phyloP scores from a whole-genome alignment of 2,329 filamentous ascomycete genomes.

The Cadophora sp. region DNA sequence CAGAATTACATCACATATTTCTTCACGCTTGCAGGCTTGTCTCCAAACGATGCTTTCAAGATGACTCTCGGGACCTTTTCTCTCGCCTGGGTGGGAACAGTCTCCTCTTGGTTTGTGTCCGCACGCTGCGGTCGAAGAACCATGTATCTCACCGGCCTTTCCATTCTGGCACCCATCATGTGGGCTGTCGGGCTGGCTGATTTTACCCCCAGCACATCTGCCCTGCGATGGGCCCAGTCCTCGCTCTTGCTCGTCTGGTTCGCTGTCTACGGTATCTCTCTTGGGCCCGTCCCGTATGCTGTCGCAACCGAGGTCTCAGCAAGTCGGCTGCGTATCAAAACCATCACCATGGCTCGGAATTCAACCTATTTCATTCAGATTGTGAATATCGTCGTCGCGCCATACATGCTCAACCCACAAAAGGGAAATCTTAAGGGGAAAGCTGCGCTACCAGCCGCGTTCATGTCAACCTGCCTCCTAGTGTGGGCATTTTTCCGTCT shows the following conservation, averaged over 20 bases:
- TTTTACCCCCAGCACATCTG: slow-evolving; percentile 34
- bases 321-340: slow-evolving; percentile 39
- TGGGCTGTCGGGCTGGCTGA: no score
- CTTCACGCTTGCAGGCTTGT: slow-evolving; percentile 62
- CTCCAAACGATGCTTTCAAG: slow-evolving; percentile 55
- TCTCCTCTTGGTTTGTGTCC: slow-evolving; percentile 35
- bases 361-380: slow-evolving; percentile 47
- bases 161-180: no score
- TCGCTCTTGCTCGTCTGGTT: slow-evolving; percentile 50
- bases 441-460: no score
- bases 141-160: no score
- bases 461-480: no score
- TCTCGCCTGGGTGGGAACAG: slow-evolving; percentile 58
- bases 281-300: slow-evolving; percentile 52
- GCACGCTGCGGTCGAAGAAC: no score
- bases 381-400: slow-evolving; percentile 28
- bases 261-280: slow-evolving; percentile 51
- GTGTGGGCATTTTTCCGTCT: no score
- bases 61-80: slow-evolving; percentile 57
- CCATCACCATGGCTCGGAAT: slow-evolving; percentile 44
- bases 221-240: slow-evolving; percentile 53
- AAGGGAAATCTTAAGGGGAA: no score
- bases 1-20: slow-evolving; percentile 69
- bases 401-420: no score
- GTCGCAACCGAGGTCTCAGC: slow-evolving; percentile 52